Evolutionary conservation across 2,329 filamentous ascomycete genomes (phyloP), one percentile per base, ranked within the genome.

Genomic region (Neoarthrinium moseri): DNA sequence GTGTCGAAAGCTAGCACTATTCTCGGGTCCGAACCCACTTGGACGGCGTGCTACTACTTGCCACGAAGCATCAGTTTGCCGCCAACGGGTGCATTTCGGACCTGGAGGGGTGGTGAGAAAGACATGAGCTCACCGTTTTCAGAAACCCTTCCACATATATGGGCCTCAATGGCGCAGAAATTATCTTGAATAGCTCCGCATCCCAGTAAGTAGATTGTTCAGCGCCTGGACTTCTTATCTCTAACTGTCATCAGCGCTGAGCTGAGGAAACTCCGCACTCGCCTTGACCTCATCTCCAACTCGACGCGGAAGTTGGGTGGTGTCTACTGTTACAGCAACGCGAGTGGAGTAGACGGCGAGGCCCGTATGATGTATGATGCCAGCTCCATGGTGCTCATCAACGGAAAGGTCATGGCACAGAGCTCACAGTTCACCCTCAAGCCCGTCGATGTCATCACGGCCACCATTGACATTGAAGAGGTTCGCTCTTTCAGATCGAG

Each of bases 401-500:
- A 38, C 11, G 35, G 35, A n/a, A 24, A 38, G 22, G 35, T 38
- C 35, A 22, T 38, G 22, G 35, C 23, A n/a, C 35, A 38, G 35
- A 24, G 35, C 20, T 12, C 20, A 12, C 35, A 38, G 11, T 38
- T 38, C 22, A 23, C 35, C 10, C 35, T 38, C 13, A 24, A 22
- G n/a, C 22, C 35, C 10, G 35, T 38, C 13, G 35, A 38, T 23
- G 35, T 38, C 22, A 38, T 24, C 12, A 38, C 35, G 26, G 35
- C 35, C 21, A 38, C 35, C 11, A 38, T 24, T 38, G 22, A 38
- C 17, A 17, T 38, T 8, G 35, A 38, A 15, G 35, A 38, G 17
- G 22, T 38, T 12, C 35, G 22, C 20, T 23, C 20, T n/a, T 38
- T 23, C 35, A 20, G 35, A 7, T 24, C 35, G 6, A 38, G 35